phyloP scores from a whole-genome alignment of 2,329 filamentous ascomycete species.

The Fusarium nisikadoi region DNA sequence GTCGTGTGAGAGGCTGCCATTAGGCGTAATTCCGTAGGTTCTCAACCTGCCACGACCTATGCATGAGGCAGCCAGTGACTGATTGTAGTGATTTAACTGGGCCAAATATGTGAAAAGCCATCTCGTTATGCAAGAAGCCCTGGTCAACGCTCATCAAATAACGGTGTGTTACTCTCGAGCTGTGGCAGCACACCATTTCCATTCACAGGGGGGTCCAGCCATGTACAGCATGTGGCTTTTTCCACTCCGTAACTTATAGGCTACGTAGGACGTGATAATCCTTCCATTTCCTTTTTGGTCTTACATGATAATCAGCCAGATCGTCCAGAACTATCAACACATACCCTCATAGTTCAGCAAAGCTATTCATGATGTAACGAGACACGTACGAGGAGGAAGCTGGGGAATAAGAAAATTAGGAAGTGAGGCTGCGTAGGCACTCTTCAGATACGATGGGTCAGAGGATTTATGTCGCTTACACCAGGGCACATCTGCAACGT shows the following conservation, averaged over 20 bases:
- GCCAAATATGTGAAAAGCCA: background rate
- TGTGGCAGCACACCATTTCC: conserved; percentile 3
- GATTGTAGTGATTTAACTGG: conserved; percentile 4
- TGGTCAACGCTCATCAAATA: conserved; percentile 14
- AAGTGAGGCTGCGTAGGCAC: background rate
- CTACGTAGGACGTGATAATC: background rate
- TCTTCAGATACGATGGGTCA: background rate
- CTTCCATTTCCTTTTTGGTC: background rate
- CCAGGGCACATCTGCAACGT: background rate
- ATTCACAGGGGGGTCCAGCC: background rate
- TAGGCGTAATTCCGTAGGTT: conserved; percentile 8
- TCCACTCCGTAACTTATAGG: background rate
- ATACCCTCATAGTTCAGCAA: background rate
- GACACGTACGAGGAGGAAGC: background rate
- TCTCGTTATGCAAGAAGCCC: background rate
- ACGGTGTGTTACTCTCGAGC: background rate
- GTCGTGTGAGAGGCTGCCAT: conserved; percentile 1
- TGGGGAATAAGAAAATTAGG: background rate
- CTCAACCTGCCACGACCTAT: conserved; percentile 22
- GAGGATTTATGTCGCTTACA: background rate
- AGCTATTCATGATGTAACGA: background rate
- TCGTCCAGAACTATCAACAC: background rate
- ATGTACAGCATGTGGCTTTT: background rate
- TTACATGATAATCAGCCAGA: background rate
- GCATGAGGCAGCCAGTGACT: conserved; percentile 18